Evolutionary conservation across 345 rosid species (phyloP), one percentile per base, ranked within the genome.

Genomic region (Ceriops tagal): DNA sequence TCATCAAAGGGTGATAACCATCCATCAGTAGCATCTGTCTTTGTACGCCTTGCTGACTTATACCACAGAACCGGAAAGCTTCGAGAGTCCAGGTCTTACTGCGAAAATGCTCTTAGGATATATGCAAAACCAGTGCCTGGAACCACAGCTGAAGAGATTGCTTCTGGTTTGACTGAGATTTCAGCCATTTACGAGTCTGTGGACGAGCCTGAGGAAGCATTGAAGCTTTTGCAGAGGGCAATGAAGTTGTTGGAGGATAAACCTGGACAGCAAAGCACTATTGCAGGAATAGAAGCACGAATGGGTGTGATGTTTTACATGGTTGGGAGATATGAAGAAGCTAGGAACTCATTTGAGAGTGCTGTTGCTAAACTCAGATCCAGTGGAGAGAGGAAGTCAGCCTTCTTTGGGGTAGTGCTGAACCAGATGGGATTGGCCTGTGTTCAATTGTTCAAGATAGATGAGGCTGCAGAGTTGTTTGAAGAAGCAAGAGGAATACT

Each of bases 351-450:
- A 26, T 96, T 96, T 61, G 98, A 84, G 83, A 88, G 91, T 55
- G 92, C 99, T 15, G 84, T 92, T 53, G 72, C 82, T 13, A 96
- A 92, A 72, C 97, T 96, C 62, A 81, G 98, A 60, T 88, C 87
- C 15, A 83, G 96, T 11, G 99, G 98, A 27, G 99, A 96, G 83
- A 84, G 91, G 82, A 96, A 92, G 61, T 92, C 98, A 0, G 92
- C 98, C 37, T 96, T 92, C 87, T 92, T 96, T 21, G 99, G 98
- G 56, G 98, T 96, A 62, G 89, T 92, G 57, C 69, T 96, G 84
- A 96, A 96, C 86, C 99, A 96, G 84, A 96, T 96, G 99, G 99
- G 98, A 30, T 81, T 96, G 82, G 92, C 98, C n/a, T 92, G 96
- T 73, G 97, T 96, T 26, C 99, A 90, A 75, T 78, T 96, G 73